phyloP scores from a whole-genome alignment of 441 rosid genomes.

The Gossypium schwendimanii region DNA sequence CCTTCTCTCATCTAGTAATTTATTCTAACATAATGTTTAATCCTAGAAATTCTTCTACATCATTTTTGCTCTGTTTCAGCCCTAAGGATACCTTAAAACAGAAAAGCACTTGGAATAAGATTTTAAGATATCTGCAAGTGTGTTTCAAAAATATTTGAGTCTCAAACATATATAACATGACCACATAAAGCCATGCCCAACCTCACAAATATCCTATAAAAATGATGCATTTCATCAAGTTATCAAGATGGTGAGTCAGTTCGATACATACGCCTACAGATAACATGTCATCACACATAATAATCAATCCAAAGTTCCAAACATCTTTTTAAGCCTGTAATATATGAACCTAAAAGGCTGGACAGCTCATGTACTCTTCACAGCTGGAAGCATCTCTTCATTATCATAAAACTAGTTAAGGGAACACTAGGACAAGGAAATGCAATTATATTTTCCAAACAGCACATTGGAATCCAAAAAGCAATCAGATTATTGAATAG shows the following conservation, averaged over 20 bases:
- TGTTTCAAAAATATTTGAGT: not conserved
- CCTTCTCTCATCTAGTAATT: not conserved
- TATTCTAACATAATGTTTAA: not conserved
- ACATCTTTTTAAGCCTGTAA: not conserved
- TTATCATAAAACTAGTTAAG: not conserved
- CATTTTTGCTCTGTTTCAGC: not conserved
- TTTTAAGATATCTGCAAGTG: not conserved
- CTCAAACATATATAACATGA: not conserved
- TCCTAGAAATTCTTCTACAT: not conserved
- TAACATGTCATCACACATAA: not conserved
- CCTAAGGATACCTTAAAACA: not conserved
- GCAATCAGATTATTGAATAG: not conserved
- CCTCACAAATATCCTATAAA: slow-evolving; percentile 1
- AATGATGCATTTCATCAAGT: not conserved
- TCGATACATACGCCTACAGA: not conserved
- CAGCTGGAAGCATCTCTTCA: not conserved
- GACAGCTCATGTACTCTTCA: not conserved
- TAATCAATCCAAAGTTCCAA: not conserved
- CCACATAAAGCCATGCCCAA: not conserved
- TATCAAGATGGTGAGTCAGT: not conserved
- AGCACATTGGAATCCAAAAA: not conserved
- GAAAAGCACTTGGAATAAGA: not conserved
- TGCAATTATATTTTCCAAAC: not conserved
- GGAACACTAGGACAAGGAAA: not conserved
- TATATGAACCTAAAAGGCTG: not conserved